phyloP scores from a whole-genome alignment of 2,329 filamentous ascomycete genomes.

The Pseudocercospora pini-densiflorae region DNA sequence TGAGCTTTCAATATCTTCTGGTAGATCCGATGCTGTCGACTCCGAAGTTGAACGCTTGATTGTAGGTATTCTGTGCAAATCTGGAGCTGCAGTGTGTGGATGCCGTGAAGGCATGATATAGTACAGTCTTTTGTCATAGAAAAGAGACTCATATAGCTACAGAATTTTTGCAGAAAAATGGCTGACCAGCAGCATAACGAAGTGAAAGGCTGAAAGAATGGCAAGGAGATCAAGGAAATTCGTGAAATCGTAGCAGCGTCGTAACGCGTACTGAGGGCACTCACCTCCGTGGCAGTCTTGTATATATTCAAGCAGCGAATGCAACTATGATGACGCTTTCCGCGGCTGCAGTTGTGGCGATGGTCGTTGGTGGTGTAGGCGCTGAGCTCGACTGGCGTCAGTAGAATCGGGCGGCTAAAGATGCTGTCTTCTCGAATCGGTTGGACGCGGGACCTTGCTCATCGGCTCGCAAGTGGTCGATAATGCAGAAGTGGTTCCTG shows the following conservation, averaged over 20 bases:
- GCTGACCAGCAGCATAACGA: conserved; percentile 36
- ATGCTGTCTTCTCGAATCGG: neutral
- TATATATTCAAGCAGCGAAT: neutral
- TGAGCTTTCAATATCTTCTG: conserved; percentile 26
- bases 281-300: neutral
- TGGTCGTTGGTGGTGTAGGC: conserved; percentile 3
- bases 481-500: neutral
- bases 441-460: neutral
- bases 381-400: conserved; percentile 1
- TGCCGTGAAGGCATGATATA: conserved; percentile 23
- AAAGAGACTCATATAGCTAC: conserved; percentile 9
- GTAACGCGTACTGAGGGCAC: neutral
- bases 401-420: neutral
- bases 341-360: conserved; percentile 2
- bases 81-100: conserved; percentile 1
- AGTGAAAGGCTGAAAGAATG: conserved; percentile 20
- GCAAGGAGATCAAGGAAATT: conserved; percentile 30
- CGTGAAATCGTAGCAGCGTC: conserved; percentile 22
- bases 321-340: neutral
- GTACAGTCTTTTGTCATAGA: conserved; percentile 14
- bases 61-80: conserved; percentile 5
- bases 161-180: conserved; percentile 13
- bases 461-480: neutral
- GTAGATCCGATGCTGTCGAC: conserved; percentile 17
- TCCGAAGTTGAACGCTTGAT: conserved; percentile 12